Percentiles rank a stretch among this genome's conserved stretches.
Evolutionary conservation across 2,329 filamentous ascomycete genomes (phyloP).

Genomic region (Pestalotiopsis sp.): DNA sequence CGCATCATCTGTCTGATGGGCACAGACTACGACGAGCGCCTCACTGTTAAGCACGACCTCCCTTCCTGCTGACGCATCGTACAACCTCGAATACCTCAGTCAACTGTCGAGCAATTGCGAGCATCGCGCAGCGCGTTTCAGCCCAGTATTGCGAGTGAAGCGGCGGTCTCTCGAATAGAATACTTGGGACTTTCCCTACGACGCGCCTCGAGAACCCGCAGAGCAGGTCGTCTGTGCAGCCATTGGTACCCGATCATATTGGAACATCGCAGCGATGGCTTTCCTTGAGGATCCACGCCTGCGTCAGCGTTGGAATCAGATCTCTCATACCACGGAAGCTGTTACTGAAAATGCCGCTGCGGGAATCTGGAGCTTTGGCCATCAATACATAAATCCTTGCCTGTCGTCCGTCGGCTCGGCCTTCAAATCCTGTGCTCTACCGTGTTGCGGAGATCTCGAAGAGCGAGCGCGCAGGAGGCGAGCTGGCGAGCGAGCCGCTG

Average conservation of each 20-base stretch:
- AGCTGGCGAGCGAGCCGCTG: conserved; percentile 63
- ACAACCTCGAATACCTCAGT: neutral
- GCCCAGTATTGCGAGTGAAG: neutral
- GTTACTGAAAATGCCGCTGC: conserved; percentile 91
- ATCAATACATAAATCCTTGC: conserved; percentile 83
- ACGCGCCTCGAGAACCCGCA: no score
- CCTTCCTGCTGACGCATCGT: neutral
- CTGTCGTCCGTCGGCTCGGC: conserved; percentile 66
- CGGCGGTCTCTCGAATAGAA: neutral
- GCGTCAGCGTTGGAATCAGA: conserved; percentile 90
- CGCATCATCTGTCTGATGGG: neutral
- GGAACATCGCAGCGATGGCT: conserved; percentile 41
- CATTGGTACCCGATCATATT: neutral
- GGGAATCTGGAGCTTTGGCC: conserved; percentile 84
- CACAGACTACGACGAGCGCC: neutral
- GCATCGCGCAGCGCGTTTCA: neutral
- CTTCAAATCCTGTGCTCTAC: conserved; percentile 70
- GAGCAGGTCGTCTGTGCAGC: neutral
- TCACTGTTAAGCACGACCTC: neutral
- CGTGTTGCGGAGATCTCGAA: conserved; percentile 71
- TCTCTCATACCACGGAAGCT: conserved; percentile 85
- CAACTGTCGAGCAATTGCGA: neutral
- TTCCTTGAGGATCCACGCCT: conserved; percentile 81
- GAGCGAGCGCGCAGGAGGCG: conserved; percentile 69
- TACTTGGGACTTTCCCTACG: neutral